Evolutionary conservation across 78 protist genomes (phyloP), one percentile per base, ranked within the genome.

Genomic region (Bodo saltans): DNA sequence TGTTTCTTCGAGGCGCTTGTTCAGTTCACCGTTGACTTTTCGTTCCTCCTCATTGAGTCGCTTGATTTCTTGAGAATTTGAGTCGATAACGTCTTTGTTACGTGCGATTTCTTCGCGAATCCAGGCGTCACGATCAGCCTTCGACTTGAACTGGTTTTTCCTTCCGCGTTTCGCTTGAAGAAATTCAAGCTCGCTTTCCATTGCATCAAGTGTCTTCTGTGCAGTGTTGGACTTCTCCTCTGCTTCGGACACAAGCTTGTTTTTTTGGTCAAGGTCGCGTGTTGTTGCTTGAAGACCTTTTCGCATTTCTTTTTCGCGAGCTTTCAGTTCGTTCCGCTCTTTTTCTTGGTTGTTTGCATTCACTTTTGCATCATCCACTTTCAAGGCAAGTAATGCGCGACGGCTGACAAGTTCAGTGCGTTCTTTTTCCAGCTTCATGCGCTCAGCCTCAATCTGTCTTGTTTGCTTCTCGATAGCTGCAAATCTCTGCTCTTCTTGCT

Each of bases 161-260:
- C 93, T 87, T 37, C 94, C 94, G 37, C 72, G 87, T 85, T 93
- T 93, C 68, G 93, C 87, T 81, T 81, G 33, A 11, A 73, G 33
- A 12, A 32, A 23, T 71, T 81, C 35, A 8, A 35, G 17, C 35
- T 30, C 27, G 17, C 27, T 81, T n/a, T n/a, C n/a, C 84, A 35
- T 11, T 12, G 8, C 78, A 17, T 76, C 80, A 17, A 17, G 8
- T 4, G 41, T 53, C 8, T 4, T 17, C 35, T 37, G 35, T 17
- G 53, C 34, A 41, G 40, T 42, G 35, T 8, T 12, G 33, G 11
- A 12, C 60, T 76, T 76, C 34, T 4, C 35, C 33, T 76, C 80
- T 17, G 33, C 80, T 8, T 35, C 72, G 4, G 12, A 69, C 21
- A 3, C 32, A 8, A 26, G 23, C 70, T 79, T 79, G 33, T 79